Percentiles rank a stretch among this genome's conserved stretches.
phyloP scores from a whole-genome alignment of 2,329 filamentous ascomycete genomes.

The Alternaria ethzedia region DNA sequence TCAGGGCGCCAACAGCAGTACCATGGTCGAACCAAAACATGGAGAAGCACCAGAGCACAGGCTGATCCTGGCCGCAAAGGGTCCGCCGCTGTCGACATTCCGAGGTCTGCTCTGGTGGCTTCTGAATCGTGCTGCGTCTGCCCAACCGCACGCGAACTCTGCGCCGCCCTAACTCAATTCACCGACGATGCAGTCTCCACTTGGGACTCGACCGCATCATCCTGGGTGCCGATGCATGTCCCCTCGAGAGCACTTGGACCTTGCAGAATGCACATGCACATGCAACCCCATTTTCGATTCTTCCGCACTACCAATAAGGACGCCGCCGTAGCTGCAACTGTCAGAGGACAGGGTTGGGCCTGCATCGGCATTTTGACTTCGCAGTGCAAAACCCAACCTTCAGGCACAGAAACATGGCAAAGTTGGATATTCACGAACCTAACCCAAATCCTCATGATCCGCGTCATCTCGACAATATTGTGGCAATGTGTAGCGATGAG shows the following conservation, averaged over 20 bases:
- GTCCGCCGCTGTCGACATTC: conserved; percentile 13
- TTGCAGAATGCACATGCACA: conserved; percentile 21
- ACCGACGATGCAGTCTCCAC: conserved; percentile 8
- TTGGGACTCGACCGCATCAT: conserved; percentile 1
- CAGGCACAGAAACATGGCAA: background rate
- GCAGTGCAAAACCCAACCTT: conserved; percentile 16
- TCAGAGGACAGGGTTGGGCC: conserved; percentile 14
- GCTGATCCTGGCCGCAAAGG: conserved; percentile 10
- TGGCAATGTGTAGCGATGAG: background rate
- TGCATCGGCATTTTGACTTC: conserved; percentile 6
- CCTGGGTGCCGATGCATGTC: conserved; percentile 16
- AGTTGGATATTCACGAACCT: background rate
- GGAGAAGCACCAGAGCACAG: conserved; percentile 4
- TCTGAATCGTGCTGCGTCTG: conserved; percentile 13
- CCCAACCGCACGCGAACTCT: conserved; percentile 13
- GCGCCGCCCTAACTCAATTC: conserved; percentile 12
- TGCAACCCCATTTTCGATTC: conserved; percentile 29
- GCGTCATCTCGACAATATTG: background rate
- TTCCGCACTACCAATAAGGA: conserved; percentile 36
- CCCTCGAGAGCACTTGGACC: conserved; percentile 13
- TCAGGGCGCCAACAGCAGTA: conserved; percentile 11
- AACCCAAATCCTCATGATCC: background rate
- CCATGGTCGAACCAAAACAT: conserved; percentile 15
- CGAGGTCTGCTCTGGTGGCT: conserved; percentile 7
- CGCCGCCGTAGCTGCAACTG: conserved; percentile 18